Base-by-base conservation (phyloP, 148 eudicot genomes). In the Fallopia convolvulus region DNA sequence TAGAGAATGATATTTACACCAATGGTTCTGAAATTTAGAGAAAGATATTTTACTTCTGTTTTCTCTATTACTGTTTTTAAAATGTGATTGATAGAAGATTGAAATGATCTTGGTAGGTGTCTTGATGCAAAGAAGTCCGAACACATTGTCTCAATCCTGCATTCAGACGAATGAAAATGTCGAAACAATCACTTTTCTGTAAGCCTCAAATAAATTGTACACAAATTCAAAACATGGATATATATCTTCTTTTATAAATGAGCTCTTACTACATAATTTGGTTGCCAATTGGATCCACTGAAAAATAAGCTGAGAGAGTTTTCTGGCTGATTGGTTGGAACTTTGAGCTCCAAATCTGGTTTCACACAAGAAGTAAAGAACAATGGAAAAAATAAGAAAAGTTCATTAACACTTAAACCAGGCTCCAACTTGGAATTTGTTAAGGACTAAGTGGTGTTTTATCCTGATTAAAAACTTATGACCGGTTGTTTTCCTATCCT, bases 241-340 rank as follows among this genome's bases (percentile, higher is more conserved):
- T 10, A 9, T 6, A 52, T 10, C 7, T 3, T 52, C 6, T 4
- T 18, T 55, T 15, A 18, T 55, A 39, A 14, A 40, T 40, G 74
- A 42, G 48, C 74, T 40, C 49, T 71, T 71, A 40, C 82, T 93
- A 93, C 93, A 93, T 93, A 50, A 93, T 82, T 79, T 91, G 92
- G 48, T 85, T 91, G 77, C 97, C 98, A 48, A 93, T 88, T 32
- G 98, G 98, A 82, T 93, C 91, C 53, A 91, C 87, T 17, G 85
- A 82, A 83, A 77, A 93, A 75, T 84, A 84, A 63, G 86, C 74
- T 15, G 85, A 77, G 13, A 93, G 84, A 70, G 77, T 78, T 78
- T 86, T 87, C 71, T 79, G 74, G 76, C 82, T 74, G 74, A 91
- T 76, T 20, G 89, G 92, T 79, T 84, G 83, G 75, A 93, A 83